Evolutionary conservation across 2,329 filamentous ascomycete species (phyloP).

Genomic region (Venturia pyrina): DNA sequence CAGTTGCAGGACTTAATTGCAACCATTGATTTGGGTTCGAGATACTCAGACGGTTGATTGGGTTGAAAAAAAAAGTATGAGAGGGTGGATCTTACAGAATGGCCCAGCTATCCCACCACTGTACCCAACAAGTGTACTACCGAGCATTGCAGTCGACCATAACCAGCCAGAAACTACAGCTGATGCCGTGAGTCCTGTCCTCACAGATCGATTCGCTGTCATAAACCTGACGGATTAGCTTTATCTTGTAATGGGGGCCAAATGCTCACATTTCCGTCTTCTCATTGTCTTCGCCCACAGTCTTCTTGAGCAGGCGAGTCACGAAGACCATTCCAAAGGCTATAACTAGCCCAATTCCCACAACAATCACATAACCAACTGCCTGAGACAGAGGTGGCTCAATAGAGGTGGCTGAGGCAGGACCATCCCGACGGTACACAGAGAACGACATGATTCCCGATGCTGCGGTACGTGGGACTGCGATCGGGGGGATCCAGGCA

Average conservation of each 20-base stretch:
- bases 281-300: slow-evolving; percentile 41
- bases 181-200: slow-evolving; percentile 42
- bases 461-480: not conserved
- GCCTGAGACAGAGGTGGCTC: slow-evolving; percentile 11
- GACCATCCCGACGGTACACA: not conserved
- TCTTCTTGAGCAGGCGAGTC: slow-evolving; percentile 31
- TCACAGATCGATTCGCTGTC: slow-evolving; percentile 42
- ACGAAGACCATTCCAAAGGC: slow-evolving; percentile 13
- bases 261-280: slow-evolving; percentile 40
- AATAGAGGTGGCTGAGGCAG: not conserved
- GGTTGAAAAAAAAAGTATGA: not conserved
- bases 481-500: not conserved
- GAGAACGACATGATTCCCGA: not conserved
- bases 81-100: slow-evolving; percentile 30
- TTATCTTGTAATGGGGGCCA: not conserved
- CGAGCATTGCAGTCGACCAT: slow-evolving; percentile 44
- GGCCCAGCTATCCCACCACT: slow-evolving; percentile 45
- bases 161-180: slow-evolving; percentile 46
- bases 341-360: slow-evolving; percentile 12
- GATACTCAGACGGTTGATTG: too few relatives aligned
- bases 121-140: slow-evolving; percentile 42
- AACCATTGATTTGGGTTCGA: too few relatives aligned
- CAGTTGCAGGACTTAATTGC: too few relatives aligned
- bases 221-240: slow-evolving; percentile 32
- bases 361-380: slow-evolving; percentile 13